Percentiles rank a stretch among this genome's conserved stretches.
phyloP scores from a whole-genome alignment of 495 filamentous ascomycete genomes.

The Hapsidospora chrysogenum region DNA sequence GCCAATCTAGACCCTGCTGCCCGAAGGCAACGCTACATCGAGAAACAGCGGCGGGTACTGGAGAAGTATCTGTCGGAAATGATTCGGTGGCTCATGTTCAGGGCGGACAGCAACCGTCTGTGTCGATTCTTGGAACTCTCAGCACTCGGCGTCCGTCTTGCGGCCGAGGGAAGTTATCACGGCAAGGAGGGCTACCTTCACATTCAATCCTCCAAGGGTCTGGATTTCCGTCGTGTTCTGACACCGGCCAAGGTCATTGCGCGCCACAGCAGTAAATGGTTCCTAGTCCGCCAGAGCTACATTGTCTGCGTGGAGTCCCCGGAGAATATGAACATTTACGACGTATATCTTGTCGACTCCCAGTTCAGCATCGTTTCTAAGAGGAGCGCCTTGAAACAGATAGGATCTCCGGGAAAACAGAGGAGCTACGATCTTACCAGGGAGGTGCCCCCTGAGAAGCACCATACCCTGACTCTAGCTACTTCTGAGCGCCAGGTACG shows the following conservation, averaged over 20 bases:
- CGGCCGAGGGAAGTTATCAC: slow-evolving; percentile 90
- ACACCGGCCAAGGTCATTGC: slow-evolving; percentile 58
- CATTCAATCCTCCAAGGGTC: slow-evolving; percentile 77
- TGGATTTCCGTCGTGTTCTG: slow-evolving; percentile 72
- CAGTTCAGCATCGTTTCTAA: slow-evolving; percentile 65
- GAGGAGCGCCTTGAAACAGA: slow-evolving; percentile 49
- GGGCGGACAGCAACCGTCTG: slow-evolving; percentile 84
- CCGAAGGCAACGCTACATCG: slow-evolving; percentile 29
- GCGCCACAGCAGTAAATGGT: slow-evolving; percentile 88
- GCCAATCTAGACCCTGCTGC: slow-evolving; percentile 12
- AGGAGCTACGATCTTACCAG: slow-evolving; percentile 28
- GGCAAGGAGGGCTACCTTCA: slow-evolving; percentile 93
- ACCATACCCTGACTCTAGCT: slow-evolving; percentile 66
- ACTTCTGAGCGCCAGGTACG: slow-evolving; percentile 84
- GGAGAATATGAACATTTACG: slow-evolving; percentile 97
- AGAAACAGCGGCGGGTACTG: slow-evolving; percentile 66
- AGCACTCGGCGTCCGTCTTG: slow-evolving; percentile 83
- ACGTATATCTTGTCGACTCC: slow-evolving; percentile 87
- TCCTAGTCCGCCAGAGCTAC: slow-evolving; percentile 92
- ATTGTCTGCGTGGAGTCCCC: slow-evolving; percentile 95
- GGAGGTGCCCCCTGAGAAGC: slow-evolving; percentile 42
- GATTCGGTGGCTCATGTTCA: slow-evolving; percentile 88
- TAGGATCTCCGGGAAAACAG: slow-evolving; percentile 33
- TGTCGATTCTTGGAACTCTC: slow-evolving; percentile 95
- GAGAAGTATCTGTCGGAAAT: slow-evolving; percentile 89